These are phyloP conservation scores for Russula olivacea DNA, from an alignment of 768 basidiomycete genomes.

Conservation along the genomic window DNA sequence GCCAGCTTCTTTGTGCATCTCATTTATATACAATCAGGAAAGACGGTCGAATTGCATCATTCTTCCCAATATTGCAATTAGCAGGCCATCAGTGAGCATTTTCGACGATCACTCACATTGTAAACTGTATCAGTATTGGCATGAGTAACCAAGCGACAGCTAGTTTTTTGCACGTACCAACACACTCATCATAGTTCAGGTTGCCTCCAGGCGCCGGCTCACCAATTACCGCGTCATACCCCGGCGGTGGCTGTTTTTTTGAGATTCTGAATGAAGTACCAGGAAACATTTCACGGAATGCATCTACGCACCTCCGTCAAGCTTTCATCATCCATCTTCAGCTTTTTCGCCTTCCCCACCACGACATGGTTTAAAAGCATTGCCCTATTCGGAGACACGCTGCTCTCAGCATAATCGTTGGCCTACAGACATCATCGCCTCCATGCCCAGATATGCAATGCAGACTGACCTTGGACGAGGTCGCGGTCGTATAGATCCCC, in stretches of 20 bases:
- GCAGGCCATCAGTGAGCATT: not conserved
- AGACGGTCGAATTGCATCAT: constrained; percentile 26
- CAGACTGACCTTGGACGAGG: constrained; percentile 28
- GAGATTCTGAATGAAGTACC: not conserved
- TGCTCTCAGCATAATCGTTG: constrained; percentile 24
- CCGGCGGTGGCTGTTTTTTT: constrained; percentile 25
- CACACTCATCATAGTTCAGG: constrained; percentile 30
- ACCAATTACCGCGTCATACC: constrained; percentile 28
- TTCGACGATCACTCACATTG: constrained; percentile 15
- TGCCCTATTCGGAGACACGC: constrained; percentile 22
- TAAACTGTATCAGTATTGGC: constrained; percentile 21
- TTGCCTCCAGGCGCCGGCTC: constrained; percentile 29
- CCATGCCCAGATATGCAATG: not conserved
- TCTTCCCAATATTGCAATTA: constrained; percentile 19
- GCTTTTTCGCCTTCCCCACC: constrained; percentile 25
- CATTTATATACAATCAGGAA: no score
- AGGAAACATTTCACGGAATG: not conserved
- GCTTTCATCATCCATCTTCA: constrained; percentile 8
- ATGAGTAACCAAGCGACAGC: not conserved
- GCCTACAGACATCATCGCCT: constrained; percentile 20
- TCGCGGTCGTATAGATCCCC: constrained; percentile 30
- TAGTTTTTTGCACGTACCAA: constrained; percentile 23
- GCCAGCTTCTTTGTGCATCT: no score
- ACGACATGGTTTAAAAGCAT: constrained; percentile 29
- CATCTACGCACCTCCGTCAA: constrained; percentile 24